Percentiles rank a stretch among this genome's conserved stretches.
Evolutionary conservation across 371 early-diverging fungal genomes (phyloP).

Genomic region (Apophysomyces trapeziformis): DNA sequence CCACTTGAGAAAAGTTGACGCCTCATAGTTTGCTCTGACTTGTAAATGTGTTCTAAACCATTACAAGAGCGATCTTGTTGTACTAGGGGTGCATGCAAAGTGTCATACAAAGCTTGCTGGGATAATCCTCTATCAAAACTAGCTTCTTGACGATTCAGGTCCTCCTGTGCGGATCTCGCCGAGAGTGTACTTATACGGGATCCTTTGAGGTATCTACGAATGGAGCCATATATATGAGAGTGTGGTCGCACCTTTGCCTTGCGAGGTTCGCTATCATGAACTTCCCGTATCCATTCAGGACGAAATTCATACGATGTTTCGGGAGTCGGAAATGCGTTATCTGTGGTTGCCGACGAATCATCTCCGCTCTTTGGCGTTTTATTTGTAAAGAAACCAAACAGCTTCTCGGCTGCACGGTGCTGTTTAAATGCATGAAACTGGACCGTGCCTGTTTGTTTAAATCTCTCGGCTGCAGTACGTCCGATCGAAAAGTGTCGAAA

Average conservation of each 20-base stretch:
- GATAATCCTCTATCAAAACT: not conserved
- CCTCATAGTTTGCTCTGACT: not conserved
- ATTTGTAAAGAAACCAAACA: slow-evolving; percentile 24
- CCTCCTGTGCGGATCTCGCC: not conserved
- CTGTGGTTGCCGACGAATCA: not conserved
- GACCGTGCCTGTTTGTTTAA: slow-evolving; percentile 9
- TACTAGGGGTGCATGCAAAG: not conserved
- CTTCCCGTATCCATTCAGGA: not conserved
- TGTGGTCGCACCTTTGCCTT: slow-evolving; percentile 2
- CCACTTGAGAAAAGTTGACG: not conserved
- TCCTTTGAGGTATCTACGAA: not conserved
- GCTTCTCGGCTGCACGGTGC: slow-evolving; percentile 17
- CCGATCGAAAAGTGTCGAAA: slow-evolving; percentile 6
- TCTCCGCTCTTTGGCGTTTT: slow-evolving; percentile 4
- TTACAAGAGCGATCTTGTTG: not conserved
- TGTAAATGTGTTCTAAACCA: not conserved
- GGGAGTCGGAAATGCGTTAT: not conserved
- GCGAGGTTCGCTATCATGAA: not conserved
- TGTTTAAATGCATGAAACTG: slow-evolving; percentile 8
- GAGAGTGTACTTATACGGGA: not conserved
- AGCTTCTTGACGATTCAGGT: not conserved
- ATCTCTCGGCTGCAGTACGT: slow-evolving; percentile 5
- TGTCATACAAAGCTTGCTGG: not conserved
- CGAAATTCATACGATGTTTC: not conserved
- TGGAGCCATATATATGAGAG: slow-evolving; percentile 6